A percentile compares a stretch with the other conserved stretches of the same genome.
These are phyloP conservation scores for Raphanus raphanistrum DNA, from an alignment of 345 rosid species.

Conservation along the genomic window DNA sequence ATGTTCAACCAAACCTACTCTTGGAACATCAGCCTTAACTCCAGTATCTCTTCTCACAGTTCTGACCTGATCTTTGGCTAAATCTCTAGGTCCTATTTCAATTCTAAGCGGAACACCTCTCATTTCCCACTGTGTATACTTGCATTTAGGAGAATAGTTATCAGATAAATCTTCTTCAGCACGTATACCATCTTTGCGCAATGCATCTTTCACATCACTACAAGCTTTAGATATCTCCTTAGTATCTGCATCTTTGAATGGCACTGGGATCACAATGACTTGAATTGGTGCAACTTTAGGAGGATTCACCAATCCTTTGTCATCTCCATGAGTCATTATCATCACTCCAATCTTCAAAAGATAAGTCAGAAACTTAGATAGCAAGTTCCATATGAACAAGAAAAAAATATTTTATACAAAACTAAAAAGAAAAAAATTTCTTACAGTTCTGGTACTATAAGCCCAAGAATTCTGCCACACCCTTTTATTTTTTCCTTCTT, in stretches of 20 bases:
- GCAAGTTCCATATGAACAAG: background rate
- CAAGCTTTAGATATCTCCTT: background rate
- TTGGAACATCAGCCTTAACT: slow-evolving; percentile 61
- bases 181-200: background rate
- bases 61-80: slow-evolving; percentile 84
- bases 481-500: background rate
- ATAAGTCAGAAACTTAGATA: background rate
- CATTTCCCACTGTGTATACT: background rate
- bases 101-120: background rate
- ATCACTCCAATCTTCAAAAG: slow-evolving; percentile 31
- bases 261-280: background rate
- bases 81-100: slow-evolving; percentile 81
- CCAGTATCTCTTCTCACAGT: slow-evolving; percentile 82
- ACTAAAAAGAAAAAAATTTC: background rate
- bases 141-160: background rate
- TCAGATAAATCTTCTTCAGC: background rate
- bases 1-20: slow-evolving; percentile 57
- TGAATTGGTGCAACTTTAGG: slow-evolving; percentile 13
- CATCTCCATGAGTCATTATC: background rate
- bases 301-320: background rate
- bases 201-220: background rate
- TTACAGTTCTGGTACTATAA: slow-evolving; percentile 27
- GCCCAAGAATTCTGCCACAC: background rate
- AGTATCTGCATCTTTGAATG: background rate
- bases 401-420: background rate